phyloP scores from a whole-genome alignment of 1,284 basidiomycete species.

The Puccinia coronata region DNA sequence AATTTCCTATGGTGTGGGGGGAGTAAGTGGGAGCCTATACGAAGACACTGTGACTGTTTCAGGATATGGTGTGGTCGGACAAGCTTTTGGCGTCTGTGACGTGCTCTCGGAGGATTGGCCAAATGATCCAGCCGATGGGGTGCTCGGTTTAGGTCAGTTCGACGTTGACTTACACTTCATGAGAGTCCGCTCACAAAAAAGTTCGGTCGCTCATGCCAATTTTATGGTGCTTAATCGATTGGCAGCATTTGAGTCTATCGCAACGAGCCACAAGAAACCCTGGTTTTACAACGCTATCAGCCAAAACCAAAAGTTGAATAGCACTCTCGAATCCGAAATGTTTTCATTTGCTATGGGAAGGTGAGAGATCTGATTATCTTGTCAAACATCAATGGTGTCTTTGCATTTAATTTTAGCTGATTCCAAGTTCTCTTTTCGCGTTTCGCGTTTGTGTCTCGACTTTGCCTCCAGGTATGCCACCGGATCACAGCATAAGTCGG shows the following conservation, averaged over 20 bases:
- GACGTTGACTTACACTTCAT: background rate
- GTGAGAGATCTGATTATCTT: slow-evolving; percentile 5
- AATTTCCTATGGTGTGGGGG: slow-evolving; percentile 47
- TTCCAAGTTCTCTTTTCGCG: background rate
- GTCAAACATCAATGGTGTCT: too few relatives aligned
- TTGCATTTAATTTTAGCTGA: too few relatives aligned
- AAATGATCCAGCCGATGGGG: slow-evolving; percentile 49
- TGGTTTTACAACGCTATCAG: slow-evolving; percentile 47
- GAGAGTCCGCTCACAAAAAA: background rate
- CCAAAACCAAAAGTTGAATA: slow-evolving; percentile 38
- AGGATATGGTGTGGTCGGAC: slow-evolving; percentile 9
- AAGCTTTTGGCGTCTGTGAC: slow-evolving; percentile 47
- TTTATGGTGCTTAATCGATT: background rate
- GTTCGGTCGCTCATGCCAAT: background rate
- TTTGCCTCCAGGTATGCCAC: slow-evolving; percentile 20
- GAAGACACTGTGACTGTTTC: slow-evolving; percentile 43
- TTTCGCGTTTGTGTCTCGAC: background rate
- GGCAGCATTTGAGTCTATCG: slow-evolving; percentile 42
- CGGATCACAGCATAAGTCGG: slow-evolving; percentile 33
- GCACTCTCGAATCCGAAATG: slow-evolving; percentile 26
- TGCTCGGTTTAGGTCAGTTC: slow-evolving; percentile 45
- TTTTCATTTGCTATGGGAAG: slow-evolving; percentile 49
- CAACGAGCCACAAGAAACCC: slow-evolving; percentile 43
- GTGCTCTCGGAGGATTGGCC: slow-evolving; percentile 47
- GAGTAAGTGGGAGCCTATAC: slow-evolving; percentile 41